phyloP scores from a whole-genome alignment of 2,329 filamentous ascomycete species.

The Madurella fahalii region DNA sequence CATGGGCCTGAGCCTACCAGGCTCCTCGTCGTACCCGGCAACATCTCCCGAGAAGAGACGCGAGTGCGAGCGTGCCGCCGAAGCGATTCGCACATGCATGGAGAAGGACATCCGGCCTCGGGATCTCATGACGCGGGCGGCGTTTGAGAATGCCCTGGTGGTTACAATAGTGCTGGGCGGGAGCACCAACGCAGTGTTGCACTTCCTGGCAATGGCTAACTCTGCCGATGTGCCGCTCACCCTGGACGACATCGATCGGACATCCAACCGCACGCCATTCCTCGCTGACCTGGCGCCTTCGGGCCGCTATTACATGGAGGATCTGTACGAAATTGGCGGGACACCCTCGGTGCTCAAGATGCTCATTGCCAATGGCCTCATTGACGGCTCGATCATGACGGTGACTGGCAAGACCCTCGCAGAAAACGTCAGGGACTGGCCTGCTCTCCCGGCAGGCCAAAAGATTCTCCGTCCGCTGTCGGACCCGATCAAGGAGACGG shows the following conservation, averaged over 20 bases:
- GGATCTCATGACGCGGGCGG: conserved; percentile 72
- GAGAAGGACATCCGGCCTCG: conserved; percentile 76
- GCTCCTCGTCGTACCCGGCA: conserved; percentile 79
- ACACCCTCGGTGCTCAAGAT: conserved; percentile 83
- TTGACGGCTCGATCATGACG: conserved; percentile 75
- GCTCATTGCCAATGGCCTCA: conserved; percentile 68
- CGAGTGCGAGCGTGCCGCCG: conserved; percentile 77
- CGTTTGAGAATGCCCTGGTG: conserved; percentile 84
- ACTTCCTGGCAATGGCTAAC: conserved; percentile 86
- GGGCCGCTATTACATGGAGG: conserved; percentile 78
- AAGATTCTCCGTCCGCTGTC: conserved; percentile 75
- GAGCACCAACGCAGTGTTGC: conserved; percentile 82
- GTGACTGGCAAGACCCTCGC: conserved; percentile 81
- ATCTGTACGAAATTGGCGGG: conserved; percentile 80
- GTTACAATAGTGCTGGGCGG: conserved; percentile 91
- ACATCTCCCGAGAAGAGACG: conserved; percentile 77
- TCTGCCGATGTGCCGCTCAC: conserved; percentile 73
- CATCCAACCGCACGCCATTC: conserved; percentile 78
- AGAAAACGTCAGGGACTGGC: conserved; percentile 74
- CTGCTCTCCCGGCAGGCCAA: conserved; percentile 73
- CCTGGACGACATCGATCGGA: conserved; percentile 77
- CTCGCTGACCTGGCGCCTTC: conserved; percentile 81
- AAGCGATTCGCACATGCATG: conserved; percentile 75
- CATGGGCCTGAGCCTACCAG: conserved; percentile 77
- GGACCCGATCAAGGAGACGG: conserved; percentile 71